Evolutionary conservation across 2,329 filamentous ascomycete genomes (phyloP), one percentile per base, ranked within the genome.

Genomic region (Colletotrichum sp.): DNA sequence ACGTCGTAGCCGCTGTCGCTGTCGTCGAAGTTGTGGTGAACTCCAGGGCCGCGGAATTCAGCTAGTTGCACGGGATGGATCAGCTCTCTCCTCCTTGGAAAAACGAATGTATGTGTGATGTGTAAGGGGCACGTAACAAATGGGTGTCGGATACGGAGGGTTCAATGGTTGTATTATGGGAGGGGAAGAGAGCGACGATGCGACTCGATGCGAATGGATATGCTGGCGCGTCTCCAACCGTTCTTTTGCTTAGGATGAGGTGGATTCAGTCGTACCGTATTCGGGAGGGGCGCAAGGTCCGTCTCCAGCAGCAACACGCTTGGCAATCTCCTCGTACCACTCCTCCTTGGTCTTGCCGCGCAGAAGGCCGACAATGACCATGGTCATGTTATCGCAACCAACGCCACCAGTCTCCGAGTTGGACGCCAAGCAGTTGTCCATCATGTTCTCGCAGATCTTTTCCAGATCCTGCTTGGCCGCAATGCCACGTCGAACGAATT

Each of bases 311-410:
- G 96, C 95, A 86, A 99, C 97, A 84, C 97, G 93, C 88, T 94
- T 95, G 82, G 94, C 95, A 85, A 99, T 94, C 88, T 96, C 94
- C 83, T 98, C 95, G 86, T 99, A 99, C 97, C 97, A 99, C 88
- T 98, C 94, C 83, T 98, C 96, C 91, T 98, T 98, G 81, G 93
- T 95, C 90, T 95, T 96, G 85, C 96, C 97, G 82, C 95, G 92
- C 80, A 99, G 91, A 83, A 99, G 92, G 79, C 94, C 97, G 82
- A 99, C 89, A 79, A 99, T 91, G 81, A 94, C 89, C 94, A 99
- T 99, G 80, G 97, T 99, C 97, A 99, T 99, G 90, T 99, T 99
- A 89, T 99, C 97, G 85, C 97, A 99, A 77, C 97, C 97, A 77
- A 99, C 96, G 78, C 97, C 97, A 71, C 97, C 97, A 36, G 96